Base-by-base conservation (phyloP, 495 filamentous ascomycete genomes). In the Saxispiralis lemnorum region DNA sequence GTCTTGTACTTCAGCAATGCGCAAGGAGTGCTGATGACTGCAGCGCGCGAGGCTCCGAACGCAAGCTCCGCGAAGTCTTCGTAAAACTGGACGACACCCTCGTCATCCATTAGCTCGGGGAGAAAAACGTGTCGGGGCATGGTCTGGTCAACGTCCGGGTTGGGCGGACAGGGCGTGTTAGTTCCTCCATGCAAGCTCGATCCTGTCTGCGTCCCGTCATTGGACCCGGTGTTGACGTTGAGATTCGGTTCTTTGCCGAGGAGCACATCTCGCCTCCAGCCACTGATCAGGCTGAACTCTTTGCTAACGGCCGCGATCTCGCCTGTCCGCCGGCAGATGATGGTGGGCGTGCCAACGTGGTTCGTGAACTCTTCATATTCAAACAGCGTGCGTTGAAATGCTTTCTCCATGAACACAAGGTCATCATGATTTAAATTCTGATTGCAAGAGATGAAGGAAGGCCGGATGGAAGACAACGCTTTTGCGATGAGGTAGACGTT, bases 381-480 rank as follows among this genome's bases (percentile, higher is more conserved):
- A 57, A 78, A 83, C 11, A 97, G 68, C 1, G 81, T 86, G 32
- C 89, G 81, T 57, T 97, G 89, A 56, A 96, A 83, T 56, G 81
- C 87, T 59, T 92, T 87, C 60, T 97, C 89, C 83, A 89, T 92
- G 63, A 95, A 94, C 17, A 97, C 76, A 15, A 96, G 70, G 57
- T 97, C 89, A 54, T 87, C 75, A 20, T 74, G 67, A 44, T 83
- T 85, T 31, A 96, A 64, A 2, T 78, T 83, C 48, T 78, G 79
- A 17, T 80, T 87, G 43, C 79, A 89, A 3, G 83, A 75, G 49
- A 96, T 87, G 61, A 97, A 88, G 6, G 84, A 83, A 5, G 89
- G 89, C 15, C 89, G 81, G 49, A 93, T 92, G 34, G 78, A 80
- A 7, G 84, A 79, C 45, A 97, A 72, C 10, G 86, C 76, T 61